Evolutionary conservation across 495 filamentous ascomycete genomes (phyloP).

Genomic region (Penicillium silybi): DNA sequence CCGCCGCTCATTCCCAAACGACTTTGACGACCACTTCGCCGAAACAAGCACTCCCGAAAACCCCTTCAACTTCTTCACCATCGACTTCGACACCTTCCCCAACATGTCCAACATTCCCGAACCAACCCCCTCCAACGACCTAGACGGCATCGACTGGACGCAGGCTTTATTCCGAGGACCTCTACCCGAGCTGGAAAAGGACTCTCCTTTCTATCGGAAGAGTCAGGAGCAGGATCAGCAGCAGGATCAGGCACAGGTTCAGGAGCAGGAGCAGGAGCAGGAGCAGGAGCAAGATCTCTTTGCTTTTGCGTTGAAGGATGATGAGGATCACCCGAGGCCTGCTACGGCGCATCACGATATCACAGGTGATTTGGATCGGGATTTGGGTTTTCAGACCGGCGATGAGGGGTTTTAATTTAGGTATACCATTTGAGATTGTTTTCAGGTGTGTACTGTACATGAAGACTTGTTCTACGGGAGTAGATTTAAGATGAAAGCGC

Average conservation of each 20-base stretch:
- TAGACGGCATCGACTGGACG: constrained; percentile 34
- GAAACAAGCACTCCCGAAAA: constrained; percentile 10
- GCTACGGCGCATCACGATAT: constrained; percentile 20
- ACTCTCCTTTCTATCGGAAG: not conserved
- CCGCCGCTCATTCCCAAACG: constrained; percentile 20
- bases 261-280: not conserved
- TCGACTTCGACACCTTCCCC: constrained; percentile 29
- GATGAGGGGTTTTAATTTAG: constrained; percentile 36
- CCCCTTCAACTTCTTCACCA: constrained; percentile 20
- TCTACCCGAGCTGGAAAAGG: constrained; percentile 1
- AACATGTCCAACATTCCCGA: constrained; percentile 9
- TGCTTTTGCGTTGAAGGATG: constrained; percentile 19
- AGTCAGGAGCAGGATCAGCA: not conserved
- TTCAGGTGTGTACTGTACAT: too few relatives aligned
- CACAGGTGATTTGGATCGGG: constrained; percentile 42
- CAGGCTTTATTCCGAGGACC: constrained; percentile 31
- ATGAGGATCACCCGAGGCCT: not conserved
- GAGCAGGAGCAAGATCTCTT: constrained; percentile 27
- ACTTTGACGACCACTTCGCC: constrained; percentile 29
- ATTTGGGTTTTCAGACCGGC: constrained; percentile 33
- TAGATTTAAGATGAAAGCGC: too few relatives aligned
- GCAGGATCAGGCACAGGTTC: constrained; percentile 9
- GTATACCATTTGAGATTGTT: not conserved
- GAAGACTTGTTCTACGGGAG: too few relatives aligned
- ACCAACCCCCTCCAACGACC: constrained; percentile 11